A percentile compares a stretch with the other conserved stretches of the same genome.
These are phyloP conservation scores for Platanthera guangdongensis DNA, from an alignment of 106 monocot genomes.

Conservation along the genomic window DNA sequence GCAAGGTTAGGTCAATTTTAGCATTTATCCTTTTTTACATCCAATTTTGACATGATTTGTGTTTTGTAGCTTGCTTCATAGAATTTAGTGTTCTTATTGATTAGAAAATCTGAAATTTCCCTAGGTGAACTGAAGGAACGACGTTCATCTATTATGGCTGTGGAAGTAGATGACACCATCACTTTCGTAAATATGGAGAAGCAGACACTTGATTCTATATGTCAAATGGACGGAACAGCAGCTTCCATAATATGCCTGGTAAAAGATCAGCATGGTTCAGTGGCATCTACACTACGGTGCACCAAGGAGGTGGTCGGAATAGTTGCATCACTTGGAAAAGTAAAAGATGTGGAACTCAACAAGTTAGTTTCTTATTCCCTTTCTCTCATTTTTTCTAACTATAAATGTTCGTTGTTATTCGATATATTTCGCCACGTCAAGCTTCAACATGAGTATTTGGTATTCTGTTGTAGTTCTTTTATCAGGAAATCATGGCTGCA, in stretches of 20 bases:
- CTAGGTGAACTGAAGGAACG: conserved; percentile 47
- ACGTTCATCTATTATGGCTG: conserved; percentile 24
- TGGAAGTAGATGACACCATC: conserved; percentile 14
- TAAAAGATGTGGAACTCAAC: conserved; percentile 71
- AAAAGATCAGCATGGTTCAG: conserved; percentile 29
- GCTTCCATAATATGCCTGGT: conserved; percentile 61
- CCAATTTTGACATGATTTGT: background rate
- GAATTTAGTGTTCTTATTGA: background rate
- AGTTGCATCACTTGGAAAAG: conserved; percentile 69
- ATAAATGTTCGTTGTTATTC: background rate
- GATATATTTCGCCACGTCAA: background rate
- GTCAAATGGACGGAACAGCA: conserved; percentile 46
- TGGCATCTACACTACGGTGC: conserved; percentile 31
- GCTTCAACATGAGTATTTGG: background rate
- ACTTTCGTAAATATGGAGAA: conserved; percentile 27
- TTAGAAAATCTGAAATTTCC: background rate
- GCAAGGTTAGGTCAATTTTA: conserved; percentile 25
- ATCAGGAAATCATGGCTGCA: too few relatives aligned
- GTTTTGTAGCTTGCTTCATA: background rate
- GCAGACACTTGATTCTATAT: conserved; percentile 43
- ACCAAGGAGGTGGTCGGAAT: conserved; percentile 74
- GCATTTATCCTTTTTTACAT: background rate
- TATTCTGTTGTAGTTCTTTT: background rate
- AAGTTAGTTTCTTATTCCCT: conserved; percentile 28
- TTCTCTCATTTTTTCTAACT: background rate